These are phyloP conservation scores for Suillus occidentalis DNA, from an alignment of 768 basidiomycete genomes.

Conservation along the genomic window DNA sequence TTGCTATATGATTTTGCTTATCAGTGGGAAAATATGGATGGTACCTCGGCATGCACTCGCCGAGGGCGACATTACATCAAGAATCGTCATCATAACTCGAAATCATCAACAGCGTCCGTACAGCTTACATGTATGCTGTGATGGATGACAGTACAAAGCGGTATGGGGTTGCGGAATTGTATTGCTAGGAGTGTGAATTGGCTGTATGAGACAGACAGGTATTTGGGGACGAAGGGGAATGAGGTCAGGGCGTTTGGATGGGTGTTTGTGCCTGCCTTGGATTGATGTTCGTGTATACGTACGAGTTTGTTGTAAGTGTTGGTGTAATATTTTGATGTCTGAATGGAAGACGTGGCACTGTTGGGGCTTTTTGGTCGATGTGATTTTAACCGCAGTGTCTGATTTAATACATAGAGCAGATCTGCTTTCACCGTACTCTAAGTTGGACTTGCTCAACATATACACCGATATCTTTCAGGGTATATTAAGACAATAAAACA, in stretches of 20 bases:
- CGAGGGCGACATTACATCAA: too few species aligned
- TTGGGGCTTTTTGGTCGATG: too few species aligned
- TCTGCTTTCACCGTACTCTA: too few species aligned
- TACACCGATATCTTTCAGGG: too few species aligned
- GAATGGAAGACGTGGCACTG: background rate
- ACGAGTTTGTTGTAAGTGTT: background rate
- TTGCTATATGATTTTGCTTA: background rate
- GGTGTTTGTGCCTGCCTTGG: constrained; percentile 46
- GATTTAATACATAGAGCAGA: too few species aligned
- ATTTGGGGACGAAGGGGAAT: constrained; percentile 55
- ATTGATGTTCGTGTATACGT: background rate
- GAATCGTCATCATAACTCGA: constrained; percentile 58
- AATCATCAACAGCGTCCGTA: constrained; percentile 66
- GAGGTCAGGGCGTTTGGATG: constrained; percentile 62
- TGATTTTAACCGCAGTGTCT: too few species aligned
- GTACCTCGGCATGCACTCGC: too few species aligned
- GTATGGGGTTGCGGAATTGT: constrained; percentile 55
- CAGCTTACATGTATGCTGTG: background rate
- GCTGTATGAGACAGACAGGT: constrained; percentile 63
- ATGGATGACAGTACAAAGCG: constrained; percentile 27
- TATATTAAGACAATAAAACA: too few species aligned
- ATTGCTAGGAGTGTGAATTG: constrained; percentile 62
- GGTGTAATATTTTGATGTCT: background rate
- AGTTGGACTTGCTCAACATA: too few species aligned
- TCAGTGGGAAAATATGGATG: background rate